A percentile compares a stretch with the other conserved stretches of the same genome.
These are phyloP conservation scores for Elsinoe australis DNA, from an alignment of 2,329 filamentous ascomycete species.

Conservation along the genomic window DNA sequence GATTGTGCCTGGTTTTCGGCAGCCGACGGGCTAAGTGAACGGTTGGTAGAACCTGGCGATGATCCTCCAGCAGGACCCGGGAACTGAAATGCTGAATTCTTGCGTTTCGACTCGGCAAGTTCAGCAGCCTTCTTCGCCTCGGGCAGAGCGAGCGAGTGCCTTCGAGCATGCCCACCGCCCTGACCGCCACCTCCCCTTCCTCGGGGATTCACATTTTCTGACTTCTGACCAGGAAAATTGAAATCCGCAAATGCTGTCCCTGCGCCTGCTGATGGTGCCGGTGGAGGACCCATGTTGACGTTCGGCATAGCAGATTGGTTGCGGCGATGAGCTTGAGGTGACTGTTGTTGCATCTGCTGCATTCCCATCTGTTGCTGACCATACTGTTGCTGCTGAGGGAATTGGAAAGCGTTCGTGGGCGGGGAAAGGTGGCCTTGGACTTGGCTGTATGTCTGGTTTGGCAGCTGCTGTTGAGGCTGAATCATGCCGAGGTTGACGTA, in stretches of 20 bases:
- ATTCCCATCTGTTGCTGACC: conserved; percentile 46
- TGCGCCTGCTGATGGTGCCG: conserved; percentile 76
- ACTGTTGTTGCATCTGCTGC: conserved; percentile 45
- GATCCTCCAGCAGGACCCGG: conserved; percentile 62
- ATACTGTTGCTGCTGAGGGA: conserved; percentile 66
- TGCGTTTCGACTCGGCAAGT: conserved; percentile 90
- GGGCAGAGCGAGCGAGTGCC: conserved; percentile 87
- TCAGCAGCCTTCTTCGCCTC: conserved; percentile 98
- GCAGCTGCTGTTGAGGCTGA: conserved; percentile 72
- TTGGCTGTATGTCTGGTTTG: conserved; percentile 64
- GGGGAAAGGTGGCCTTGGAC: conserved; percentile 73
- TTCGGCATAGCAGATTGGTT: conserved; percentile 96
- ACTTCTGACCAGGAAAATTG: conserved; percentile 37
- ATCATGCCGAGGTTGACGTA: conserved; percentile 98
- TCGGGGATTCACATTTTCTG: conserved; percentile 60
- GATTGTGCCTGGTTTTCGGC: conserved; percentile 19
- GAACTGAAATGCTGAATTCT: conserved; percentile 90
- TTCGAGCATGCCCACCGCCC: conserved; percentile 74
- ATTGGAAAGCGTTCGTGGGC: conserved; percentile 68
- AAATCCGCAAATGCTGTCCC: conserved; percentile 73
- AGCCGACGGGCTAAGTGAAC: conserved; percentile 46
- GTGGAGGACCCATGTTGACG: conserved; percentile 79
- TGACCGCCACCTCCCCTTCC: conserved; percentile 63
- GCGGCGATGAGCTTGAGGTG: conserved; percentile 73
- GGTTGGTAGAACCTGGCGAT: conserved; percentile 41